Evolutionary conservation across 2,329 filamentous ascomycete species (phyloP).

Genomic region (Ophioceras dolichostomum): DNA sequence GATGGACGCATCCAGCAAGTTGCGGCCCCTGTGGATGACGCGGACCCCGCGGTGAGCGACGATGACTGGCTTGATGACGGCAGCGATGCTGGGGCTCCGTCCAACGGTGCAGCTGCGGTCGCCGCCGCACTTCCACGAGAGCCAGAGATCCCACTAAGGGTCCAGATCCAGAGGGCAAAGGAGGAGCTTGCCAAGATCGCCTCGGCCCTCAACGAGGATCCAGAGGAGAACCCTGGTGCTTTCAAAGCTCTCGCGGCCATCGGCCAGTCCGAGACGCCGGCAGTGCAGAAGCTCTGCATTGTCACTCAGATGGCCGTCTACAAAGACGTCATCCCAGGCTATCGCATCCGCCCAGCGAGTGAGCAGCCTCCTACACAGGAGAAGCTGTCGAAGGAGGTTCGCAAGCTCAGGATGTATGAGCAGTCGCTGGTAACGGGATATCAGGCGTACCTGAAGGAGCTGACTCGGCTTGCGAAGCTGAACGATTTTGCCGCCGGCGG

Average conservation of each 20-base stretch:
- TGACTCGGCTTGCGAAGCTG: conserved; percentile 55
- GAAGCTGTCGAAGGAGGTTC: conserved; percentile 87
- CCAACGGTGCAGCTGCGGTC: conserved; percentile 24
- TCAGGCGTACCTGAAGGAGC: conserved; percentile 67
- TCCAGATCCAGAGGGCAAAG: conserved; percentile 78
- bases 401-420: conserved; percentile 71
- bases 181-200: conserved; percentile 85
- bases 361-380: conserved; percentile 64
- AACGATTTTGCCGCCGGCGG: conserved; percentile 20
- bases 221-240: conserved; percentile 74
- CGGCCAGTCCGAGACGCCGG: conserved; percentile 53
- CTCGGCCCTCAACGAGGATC: conserved; percentile 72
- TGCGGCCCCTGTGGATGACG: conserved; percentile 38
- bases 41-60: conserved; percentile 46
- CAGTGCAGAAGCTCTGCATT: conserved; percentile 75
- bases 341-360: conserved; percentile 73
- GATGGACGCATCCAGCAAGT: conserved; percentile 51
- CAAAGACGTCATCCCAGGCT: conserved; percentile 93
- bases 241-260: conserved; percentile 70
- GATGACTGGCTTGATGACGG: conserved; percentile 49
- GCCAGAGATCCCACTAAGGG: conserved; percentile 57
- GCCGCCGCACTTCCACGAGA: conserved; percentile 30
- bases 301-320: conserved; percentile 83
- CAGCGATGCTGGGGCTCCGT: conserved; percentile 15
- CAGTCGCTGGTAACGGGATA: conserved; percentile 79